phyloP scores from a whole-genome alignment of 345 rosid species.

The Boechera retrofracta region DNA sequence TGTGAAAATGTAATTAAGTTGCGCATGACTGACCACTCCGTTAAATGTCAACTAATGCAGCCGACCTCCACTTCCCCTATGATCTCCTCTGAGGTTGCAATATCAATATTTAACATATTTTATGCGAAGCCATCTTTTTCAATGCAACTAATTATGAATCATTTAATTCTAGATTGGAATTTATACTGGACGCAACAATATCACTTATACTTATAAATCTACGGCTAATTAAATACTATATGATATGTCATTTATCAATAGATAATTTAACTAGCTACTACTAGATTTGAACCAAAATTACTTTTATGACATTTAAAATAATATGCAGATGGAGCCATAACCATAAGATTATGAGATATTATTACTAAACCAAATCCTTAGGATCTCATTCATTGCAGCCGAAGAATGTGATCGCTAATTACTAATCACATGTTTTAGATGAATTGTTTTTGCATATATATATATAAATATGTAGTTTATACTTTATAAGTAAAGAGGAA shows the following conservation, averaged over 20 bases:
- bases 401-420: not conserved
- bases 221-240: not conserved
- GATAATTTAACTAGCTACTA: not conserved
- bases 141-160: constrained; percentile 19
- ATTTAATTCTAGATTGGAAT: not conserved
- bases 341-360: not conserved
- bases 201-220: not conserved
- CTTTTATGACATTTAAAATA: not conserved
- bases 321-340: not conserved
- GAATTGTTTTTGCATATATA: not conserved
- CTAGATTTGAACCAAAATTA: not conserved
- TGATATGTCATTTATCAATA: not conserved
- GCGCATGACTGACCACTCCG: constrained; percentile 43
- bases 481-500: not conserved
- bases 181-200: not conserved
- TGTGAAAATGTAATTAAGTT: constrained; percentile 38
- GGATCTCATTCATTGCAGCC: constrained; percentile 13
- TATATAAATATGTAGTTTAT: not conserved
- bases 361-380: not conserved
- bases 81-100: constrained; percentile 5
- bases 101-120: not conserved
- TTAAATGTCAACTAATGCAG: constrained; percentile 44
- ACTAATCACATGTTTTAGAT: not conserved
- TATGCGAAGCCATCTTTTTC: constrained; percentile 4
- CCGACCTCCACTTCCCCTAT: constrained; percentile 47